phyloP scores from a whole-genome alignment of 73 alveolate species.

The Diophrys sp. region DNA sequence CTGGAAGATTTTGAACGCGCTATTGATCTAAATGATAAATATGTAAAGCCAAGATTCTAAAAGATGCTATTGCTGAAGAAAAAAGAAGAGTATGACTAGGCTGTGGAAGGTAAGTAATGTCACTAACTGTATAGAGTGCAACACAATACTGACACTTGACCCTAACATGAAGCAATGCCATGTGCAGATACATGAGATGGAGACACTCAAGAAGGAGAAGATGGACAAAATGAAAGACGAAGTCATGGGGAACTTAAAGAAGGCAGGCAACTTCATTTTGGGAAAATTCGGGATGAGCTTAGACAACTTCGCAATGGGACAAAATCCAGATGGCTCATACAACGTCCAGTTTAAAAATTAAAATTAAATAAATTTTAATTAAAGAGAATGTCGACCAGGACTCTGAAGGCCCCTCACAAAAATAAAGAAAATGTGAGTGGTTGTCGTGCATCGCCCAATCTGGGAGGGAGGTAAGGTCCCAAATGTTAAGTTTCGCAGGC shows the following conservation, averaged over 20 bases:
- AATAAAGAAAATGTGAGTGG: not conserved
- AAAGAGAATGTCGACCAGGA: not conserved
- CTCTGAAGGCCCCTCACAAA: not conserved
- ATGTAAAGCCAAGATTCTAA: constrained; percentile 46
- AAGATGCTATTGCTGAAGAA: constrained; percentile 28
- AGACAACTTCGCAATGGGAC: constrained; percentile 77
- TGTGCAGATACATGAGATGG: constrained; percentile 21
- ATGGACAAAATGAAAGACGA: constrained; percentile 65
- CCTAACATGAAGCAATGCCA: constrained; percentile 30
- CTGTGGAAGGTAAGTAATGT: constrained; percentile 18
- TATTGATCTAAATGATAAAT: constrained; percentile 63
- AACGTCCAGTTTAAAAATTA: constrained; percentile 11
- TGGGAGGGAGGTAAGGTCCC: not conserved
- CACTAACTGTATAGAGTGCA: constrained; percentile 20
- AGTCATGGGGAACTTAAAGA: constrained; percentile 50
- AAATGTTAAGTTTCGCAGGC: not conserved
- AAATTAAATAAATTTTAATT: too few species aligned
- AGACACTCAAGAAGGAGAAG: constrained; percentile 46
- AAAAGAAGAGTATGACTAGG: constrained; percentile 45
- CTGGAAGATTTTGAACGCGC: constrained; percentile 49
- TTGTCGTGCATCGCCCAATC: not conserved
- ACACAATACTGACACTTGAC: constrained; percentile 28
- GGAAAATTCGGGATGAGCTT: constrained; percentile 81
- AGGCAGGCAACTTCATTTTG: constrained; percentile 64
- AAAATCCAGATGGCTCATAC: constrained; percentile 72